Evolutionary conservation across 257 asterid species (phyloP), one percentile per base, ranked within the genome.

Genomic region (Solanum corneliomulleri): DNA sequence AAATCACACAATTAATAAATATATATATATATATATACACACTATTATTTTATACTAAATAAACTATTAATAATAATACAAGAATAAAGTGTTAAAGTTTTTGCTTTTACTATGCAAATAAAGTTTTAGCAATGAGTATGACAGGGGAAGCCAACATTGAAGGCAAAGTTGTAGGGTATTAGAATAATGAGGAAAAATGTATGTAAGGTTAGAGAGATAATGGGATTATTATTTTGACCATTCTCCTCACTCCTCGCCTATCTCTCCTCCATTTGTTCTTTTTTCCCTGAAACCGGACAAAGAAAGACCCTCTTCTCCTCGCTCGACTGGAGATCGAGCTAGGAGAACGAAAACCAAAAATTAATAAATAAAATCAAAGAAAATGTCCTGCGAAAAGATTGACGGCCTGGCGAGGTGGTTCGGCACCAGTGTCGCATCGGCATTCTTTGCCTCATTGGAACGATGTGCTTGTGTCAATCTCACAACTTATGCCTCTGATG

Each of bases 361-460:
- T 13, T 2, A 56, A 56, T 66, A 13, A 66, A 27, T 14, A 9
- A 93, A 58, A 74, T 81, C 91, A 39, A 90, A 87, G 86, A 92
- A 16, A 91, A 16, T 90, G 90, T 91, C 90, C 3, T 92, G 91
- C 93, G 94, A 92, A 27, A 94, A 91, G 89, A 86, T 92, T 78
- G 99, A 95, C 88, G 97, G 98, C 88, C 88, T 96, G 20, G 99
- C 98, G 21, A 91, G 96, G 90, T 96, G 99, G 98, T 88, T 96
- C 83, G 98, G 98, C 9, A 91, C 91, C 84, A 92, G 94, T 94
- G 98, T 94, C 4, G 98, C 97, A 68, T 86, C 96, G 33, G 98
- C 98, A 49, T 96, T 95, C 93, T 96, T 96, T 90, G 95, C 98
- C 39, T 95, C 99, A 16, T 93, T 96, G 41, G 99, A 96, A 86